Base-by-base conservation (phyloP, 331 rosid species). In the Malus hybrid region DNA sequence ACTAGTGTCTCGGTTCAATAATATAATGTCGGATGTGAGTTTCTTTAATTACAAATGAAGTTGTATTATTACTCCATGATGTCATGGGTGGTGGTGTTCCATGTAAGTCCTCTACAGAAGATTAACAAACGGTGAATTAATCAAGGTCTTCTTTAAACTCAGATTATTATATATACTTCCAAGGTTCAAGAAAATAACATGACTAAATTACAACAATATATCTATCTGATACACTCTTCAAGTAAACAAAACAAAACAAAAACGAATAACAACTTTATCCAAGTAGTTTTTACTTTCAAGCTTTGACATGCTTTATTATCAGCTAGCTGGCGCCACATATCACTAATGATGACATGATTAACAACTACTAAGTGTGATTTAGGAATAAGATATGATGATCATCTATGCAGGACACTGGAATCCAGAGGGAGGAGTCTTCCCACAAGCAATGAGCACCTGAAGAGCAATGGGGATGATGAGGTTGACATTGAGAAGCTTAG, bases 401-500 rank as follows among this genome's bases (percentile, higher is more conserved):
- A 53, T 16, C 29, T 58, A 58, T n/a, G 63, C 63, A 58, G 88
- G 66, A 65, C 97, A 93, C 79, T 85, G 80, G 80, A 93, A 93
- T 1, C 90, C 91, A 1, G 82, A 28, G 0, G 96, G 97, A 2
- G 97, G 91, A 76, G 78, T 71, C 72, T 93, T 93, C 63, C 98
- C 98, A 85, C 98, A 93, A 64, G 89, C 98, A 73, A 93, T 16
- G 63, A 93, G 93, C 61, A 89, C 66, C 84, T 90, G 88, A 72
- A 93, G 90, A 74, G 96, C 98, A 66, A 93, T 82, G 6, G 98
- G 98, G 15, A 93, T 55, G 7, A 89, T 22, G 44, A 93, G 67
- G 55, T 82, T 87, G 62, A 93, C 82, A 68, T 90, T 90, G 3
- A 89, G 88, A 53, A 93, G 86, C 86, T 90, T 93, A 5, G 77